Percentiles rank a stretch among this genome's conserved stretches.
Evolutionary conservation across 805 yeast genomes (phyloP).

Genomic region (Wickerhamomyces hampshirensis): DNA sequence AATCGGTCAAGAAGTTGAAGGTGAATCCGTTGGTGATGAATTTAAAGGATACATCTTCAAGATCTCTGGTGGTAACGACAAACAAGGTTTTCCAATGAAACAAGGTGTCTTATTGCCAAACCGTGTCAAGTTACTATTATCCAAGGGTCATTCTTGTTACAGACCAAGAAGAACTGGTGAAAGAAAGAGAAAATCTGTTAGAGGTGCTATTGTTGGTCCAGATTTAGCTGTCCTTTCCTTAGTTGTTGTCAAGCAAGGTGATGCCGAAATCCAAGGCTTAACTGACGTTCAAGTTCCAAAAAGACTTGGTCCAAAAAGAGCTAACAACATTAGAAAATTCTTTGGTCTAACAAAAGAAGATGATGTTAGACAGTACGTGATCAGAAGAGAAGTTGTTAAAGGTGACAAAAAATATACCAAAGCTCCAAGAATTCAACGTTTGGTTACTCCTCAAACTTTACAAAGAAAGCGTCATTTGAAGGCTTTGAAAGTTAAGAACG

Average conservation of each 20-base stretch:
- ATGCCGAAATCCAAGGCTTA: constrained; percentile 89
- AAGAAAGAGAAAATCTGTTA: constrained; percentile 99
- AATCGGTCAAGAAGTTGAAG: constrained; percentile 99
- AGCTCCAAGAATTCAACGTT: constrained; percentile 99
- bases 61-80: constrained; percentile 99
- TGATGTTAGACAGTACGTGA: constrained; percentile 71
- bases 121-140: constrained; percentile 94
- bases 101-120: constrained; percentile 99
- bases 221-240: constrained; percentile 95
- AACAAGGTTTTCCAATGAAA: constrained; percentile 99
- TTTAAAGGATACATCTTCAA: constrained; percentile 98
- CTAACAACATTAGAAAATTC: constrained; percentile 99
- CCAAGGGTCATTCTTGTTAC: constrained; percentile 97
- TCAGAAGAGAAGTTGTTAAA: constrained; percentile 97
- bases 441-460: constrained; percentile 97
- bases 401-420: constrained; percentile 98
- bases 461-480: constrained; percentile 98
- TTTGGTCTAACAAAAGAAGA: constrained; percentile 89
- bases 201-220: constrained; percentile 98
- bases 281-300: constrained; percentile 94
- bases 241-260: constrained; percentile 96
- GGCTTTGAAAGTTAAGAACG: constrained; percentile 91
- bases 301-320: constrained; percentile 99
- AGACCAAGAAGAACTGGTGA: constrained; percentile 99
- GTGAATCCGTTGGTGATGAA: constrained; percentile 97